Evolutionary conservation across 2,329 filamentous ascomycete species (phyloP).

Genomic region (Acrocalymma vagum): DNA sequence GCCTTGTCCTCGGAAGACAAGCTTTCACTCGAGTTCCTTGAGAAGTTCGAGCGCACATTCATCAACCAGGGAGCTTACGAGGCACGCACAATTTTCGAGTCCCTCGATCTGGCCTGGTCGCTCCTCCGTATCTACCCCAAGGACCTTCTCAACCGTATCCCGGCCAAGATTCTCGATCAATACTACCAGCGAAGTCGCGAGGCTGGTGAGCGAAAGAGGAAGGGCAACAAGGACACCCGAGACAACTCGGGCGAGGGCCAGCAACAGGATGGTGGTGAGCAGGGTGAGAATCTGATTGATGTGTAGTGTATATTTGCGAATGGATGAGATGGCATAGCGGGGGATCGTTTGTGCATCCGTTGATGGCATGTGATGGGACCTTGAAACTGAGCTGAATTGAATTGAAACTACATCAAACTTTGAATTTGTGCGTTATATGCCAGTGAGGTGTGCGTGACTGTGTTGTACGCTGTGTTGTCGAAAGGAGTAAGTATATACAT

Average conservation of each 20-base stretch:
- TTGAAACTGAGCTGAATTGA: too few relatives aligned
- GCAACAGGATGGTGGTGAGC: too few relatives aligned
- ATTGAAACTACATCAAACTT: too few relatives aligned
- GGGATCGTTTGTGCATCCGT: too few relatives aligned
- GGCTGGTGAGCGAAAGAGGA: constrained; percentile 45
- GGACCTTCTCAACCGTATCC: constrained; percentile 89
- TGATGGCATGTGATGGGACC: too few relatives aligned
- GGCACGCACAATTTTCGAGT: constrained; percentile 89
- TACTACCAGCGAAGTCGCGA: constrained; percentile 57
- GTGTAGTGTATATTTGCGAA: too few relatives aligned
- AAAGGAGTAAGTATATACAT: too few relatives aligned
- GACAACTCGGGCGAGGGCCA: constrained; percentile 50
- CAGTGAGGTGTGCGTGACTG: too few relatives aligned
- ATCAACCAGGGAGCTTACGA: constrained; percentile 94
- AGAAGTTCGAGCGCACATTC: constrained; percentile 97
- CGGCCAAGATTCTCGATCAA: constrained; percentile 62
- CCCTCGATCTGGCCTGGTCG: constrained; percentile 94
- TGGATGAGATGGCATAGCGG: too few relatives aligned
- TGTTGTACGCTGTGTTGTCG: too few relatives aligned
- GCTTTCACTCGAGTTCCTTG: constrained; percentile 95
- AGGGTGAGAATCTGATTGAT: constrained; percentile 50
- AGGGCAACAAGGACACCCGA: constrained; percentile 47
- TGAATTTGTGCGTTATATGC: too few relatives aligned
- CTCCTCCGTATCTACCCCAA: constrained; percentile 97
- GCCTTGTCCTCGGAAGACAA: constrained; percentile 96